Percentiles rank a stretch among this genome's conserved stretches.
phyloP scores from a whole-genome alignment of 2,329 filamentous ascomycete species.

The Cladosporium oxysporum region DNA sequence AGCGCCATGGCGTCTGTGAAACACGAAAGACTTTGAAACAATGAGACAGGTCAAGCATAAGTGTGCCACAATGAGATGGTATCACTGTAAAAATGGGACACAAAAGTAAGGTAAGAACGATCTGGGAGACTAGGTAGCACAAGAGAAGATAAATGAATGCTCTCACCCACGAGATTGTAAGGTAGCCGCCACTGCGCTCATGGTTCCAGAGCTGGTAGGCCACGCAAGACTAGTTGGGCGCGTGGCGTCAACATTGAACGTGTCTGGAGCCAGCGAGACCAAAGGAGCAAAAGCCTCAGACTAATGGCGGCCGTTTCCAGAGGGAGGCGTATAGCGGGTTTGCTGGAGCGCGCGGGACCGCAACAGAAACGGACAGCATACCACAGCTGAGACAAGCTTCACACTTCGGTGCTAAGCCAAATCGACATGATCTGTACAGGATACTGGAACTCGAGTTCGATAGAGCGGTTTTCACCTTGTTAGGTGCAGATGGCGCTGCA shows the following conservation, averaged over 20 bases:
- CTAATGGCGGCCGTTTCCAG: slow-evolving; percentile 1
- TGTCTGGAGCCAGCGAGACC: background rate
- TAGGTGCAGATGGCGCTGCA: background rate
- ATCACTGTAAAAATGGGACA: background rate
- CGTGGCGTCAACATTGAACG: background rate
- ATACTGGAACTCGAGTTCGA: background rate
- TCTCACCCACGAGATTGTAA: background rate
- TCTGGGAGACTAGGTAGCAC: background rate
- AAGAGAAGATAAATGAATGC: background rate
- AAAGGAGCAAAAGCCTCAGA: slow-evolving; percentile 1
- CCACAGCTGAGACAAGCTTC: background rate
- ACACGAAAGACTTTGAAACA: background rate
- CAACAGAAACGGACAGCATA: background rate
- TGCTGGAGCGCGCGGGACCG: background rate
- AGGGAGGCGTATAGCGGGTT: background rate
- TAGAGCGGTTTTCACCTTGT: slow-evolving; percentile 1
- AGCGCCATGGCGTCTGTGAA: slow-evolving; percentile 6
- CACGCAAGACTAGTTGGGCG: background rate
- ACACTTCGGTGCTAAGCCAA: slow-evolving; percentile 1
- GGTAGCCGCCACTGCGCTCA: background rate
- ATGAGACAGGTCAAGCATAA: background rate
- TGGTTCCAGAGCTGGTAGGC: background rate
- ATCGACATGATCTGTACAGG: background rate
- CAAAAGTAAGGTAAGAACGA: background rate
- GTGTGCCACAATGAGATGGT: background rate